Percentiles rank a stretch among this genome's conserved stretches.
Evolutionary conservation across 2,329 filamentous ascomycete species (phyloP).

Genomic region (Bisporella sp.): DNA sequence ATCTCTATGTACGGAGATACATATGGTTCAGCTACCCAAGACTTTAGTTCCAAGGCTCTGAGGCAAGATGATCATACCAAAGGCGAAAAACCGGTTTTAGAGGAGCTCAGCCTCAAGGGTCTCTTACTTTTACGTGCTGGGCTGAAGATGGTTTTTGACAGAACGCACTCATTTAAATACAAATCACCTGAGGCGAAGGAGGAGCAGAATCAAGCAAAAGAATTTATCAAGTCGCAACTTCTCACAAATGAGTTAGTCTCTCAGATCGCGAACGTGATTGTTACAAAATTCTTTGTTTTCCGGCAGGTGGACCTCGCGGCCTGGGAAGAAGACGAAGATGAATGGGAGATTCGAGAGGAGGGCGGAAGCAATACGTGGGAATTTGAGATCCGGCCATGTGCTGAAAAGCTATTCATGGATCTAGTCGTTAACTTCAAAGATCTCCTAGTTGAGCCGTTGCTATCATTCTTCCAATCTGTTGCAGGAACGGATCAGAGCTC

Average conservation of each 20-base stretch:
- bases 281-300: slow-evolving; percentile 85
- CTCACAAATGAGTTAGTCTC: slow-evolving; percentile 71
- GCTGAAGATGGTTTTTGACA: slow-evolving; percentile 77
- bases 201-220: slow-evolving; percentile 64
- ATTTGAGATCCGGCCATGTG: slow-evolving; percentile 84
- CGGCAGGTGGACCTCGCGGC: slow-evolving; percentile 76
- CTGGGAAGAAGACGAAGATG: slow-evolving; percentile 92
- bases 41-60: slow-evolving; percentile 35
- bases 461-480: slow-evolving; percentile 76
- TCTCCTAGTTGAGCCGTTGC: slow-evolving; percentile 68
- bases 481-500: slow-evolving; percentile 55
- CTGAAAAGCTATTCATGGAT: slow-evolving; percentile 90
- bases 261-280: slow-evolving; percentile 75
- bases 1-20: slow-evolving; percentile 69
- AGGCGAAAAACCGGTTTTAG: slow-evolving; percentile 57
- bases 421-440: slow-evolving; percentile 84
- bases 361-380: slow-evolving; percentile 81
- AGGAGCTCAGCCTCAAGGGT: slow-evolving; percentile 77
- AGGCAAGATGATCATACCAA: slow-evolving; percentile 39
- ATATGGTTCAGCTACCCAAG: slow-evolving; percentile 45
- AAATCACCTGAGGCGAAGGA: slow-evolving; percentile 66
- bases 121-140: slow-evolving; percentile 77
- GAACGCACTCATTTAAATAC: slow-evolving; percentile 77
- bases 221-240: slow-evolving; percentile 64
- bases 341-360: slow-evolving; percentile 90